These are phyloP conservation scores for Botrytis byssoidea DNA, from an alignment of 2,329 filamentous ascomycete genomes.

Conservation along the genomic window DNA sequence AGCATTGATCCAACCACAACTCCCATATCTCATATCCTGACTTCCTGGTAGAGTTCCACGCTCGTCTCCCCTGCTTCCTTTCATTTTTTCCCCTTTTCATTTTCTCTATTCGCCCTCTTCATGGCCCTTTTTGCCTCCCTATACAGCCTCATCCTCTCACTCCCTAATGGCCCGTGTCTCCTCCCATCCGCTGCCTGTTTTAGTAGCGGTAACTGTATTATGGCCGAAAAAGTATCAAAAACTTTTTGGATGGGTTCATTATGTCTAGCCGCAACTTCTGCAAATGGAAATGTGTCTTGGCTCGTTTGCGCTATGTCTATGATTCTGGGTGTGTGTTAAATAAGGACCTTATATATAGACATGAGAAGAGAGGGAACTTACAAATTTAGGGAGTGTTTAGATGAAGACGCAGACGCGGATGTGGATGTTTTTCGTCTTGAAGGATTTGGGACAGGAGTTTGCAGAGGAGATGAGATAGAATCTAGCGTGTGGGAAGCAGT, in stretches of 20 bases:
- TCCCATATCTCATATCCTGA: neutral
- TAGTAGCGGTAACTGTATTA: conserved; percentile 50
- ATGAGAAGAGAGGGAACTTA: conserved; percentile 23
- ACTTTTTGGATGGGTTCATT: conserved; percentile 46
- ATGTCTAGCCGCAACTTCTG: conserved; percentile 47
- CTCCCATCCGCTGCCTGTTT: conserved; percentile 47
- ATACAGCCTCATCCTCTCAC: conserved; percentile 45
- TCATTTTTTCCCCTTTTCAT: neutral
- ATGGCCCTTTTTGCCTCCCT: conserved; percentile 42
- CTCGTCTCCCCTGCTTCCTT: neutral
- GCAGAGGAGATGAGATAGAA: neutral
- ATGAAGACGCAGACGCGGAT: conserved; percentile 6
- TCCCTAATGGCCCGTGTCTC: conserved; percentile 44
- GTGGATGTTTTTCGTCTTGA: conserved; percentile 12
- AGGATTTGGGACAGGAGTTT: neutral
- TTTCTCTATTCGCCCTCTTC: conserved; percentile 35
- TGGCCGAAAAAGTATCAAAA: conserved; percentile 48
- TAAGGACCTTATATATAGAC: neutral
- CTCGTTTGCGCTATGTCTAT: conserved; percentile 52
- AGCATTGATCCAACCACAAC: neutral
- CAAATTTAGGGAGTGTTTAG: conserved; percentile 33
- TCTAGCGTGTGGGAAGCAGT: neutral
- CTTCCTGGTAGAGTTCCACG: too few relatives aligned
- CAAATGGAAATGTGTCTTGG: conserved; percentile 48
- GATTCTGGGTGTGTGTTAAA: conserved; percentile 41